These are phyloP conservation scores for Phialophora expanda DNA, from an alignment of 2,329 filamentous ascomycete species.

Conservation along the genomic window DNA sequence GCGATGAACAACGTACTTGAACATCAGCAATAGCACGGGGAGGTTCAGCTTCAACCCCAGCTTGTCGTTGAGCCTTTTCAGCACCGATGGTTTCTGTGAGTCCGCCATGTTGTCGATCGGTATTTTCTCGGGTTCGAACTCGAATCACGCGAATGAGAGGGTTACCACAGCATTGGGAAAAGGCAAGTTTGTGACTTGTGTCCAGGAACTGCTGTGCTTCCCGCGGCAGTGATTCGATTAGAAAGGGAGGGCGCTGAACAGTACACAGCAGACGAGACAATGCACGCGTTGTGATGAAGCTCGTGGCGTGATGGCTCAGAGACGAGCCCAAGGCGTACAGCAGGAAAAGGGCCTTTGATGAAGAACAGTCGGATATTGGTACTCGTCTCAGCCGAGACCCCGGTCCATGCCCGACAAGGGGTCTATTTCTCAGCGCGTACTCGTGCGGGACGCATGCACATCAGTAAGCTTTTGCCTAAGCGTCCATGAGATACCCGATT, in stretches of 20 bases:
- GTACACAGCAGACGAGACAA: constrained; percentile 11
- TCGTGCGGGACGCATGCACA: constrained; percentile 11
- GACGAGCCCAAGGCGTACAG: constrained; percentile 13
- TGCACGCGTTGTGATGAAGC: constrained; percentile 7
- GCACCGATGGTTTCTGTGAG: constrained; percentile 14
- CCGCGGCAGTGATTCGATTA: not conserved
- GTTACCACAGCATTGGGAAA: constrained; percentile 5
- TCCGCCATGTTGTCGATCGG: constrained; percentile 19
- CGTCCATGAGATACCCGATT: constrained; percentile 23
- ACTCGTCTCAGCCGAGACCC: not conserved
- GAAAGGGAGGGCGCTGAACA: not conserved
- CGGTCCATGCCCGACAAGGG: not conserved
- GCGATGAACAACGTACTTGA: constrained; percentile 26
- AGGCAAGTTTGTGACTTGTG: not conserved
- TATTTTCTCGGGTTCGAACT: not conserved
- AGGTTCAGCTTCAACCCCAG: constrained; percentile 32
- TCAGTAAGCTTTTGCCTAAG: constrained; percentile 31
- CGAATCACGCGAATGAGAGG: not conserved
- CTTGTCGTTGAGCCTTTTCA: constrained; percentile 24
- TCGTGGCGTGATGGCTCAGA: constrained; percentile 7
- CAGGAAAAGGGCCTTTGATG: constrained; percentile 7
- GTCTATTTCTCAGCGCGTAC: not conserved
- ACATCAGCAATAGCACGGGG: constrained; percentile 28
- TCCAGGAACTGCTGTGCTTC: not conserved
- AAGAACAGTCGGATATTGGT: constrained; percentile 3